Evolutionary conservation across 306 rosid species (phyloP), one percentile per base, ranked within the genome.

Genomic region (Quercus ilex): DNA sequence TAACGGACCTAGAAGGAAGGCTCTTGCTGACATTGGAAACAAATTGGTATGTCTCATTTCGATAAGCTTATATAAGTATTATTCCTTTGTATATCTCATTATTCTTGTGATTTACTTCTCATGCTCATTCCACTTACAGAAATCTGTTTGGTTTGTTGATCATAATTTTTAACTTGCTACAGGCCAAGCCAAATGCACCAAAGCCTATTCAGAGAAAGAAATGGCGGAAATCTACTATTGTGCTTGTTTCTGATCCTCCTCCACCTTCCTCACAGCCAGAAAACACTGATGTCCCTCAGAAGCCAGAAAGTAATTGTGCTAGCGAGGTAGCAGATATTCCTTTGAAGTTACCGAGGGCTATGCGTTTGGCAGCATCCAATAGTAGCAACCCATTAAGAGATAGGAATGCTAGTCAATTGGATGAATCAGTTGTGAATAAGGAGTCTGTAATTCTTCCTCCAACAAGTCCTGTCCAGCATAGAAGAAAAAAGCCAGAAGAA

Each of bases 1-100:
- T 68, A 90, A 60, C 58, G 87, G 43, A 49, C 49, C 75, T 35
- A 86, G 68, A 68, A 84, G 97, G 82, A 91, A 85, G 76, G 86
- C 98, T 57, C 88, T 94, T 17, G 85, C 94, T n/a, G 94, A 92
- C 84, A 89, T 92, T 14, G 98, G 97, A 80, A 94, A 94, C 86
- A 79, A 81, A 56, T 35, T 85, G 96, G 98, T 92, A 84, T 56
- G 55, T 72, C 62, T 85, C 43, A 57, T 55, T 69, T 53, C 60
- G 20, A 20, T 58, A 55, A 23, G 75, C 33, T 26, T 69, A 28
- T 68, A 28, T n/a, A 14, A 56, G 6, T 15, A 49, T 26, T 9
- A 52, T n/a, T 49, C 73, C 21, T 55, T 49, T 15, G 5, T 46
- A 46, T 28, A 7, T 41, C 12, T 35, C 55, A 31, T 12, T 74